Base-by-base conservation (phyloP, 2,329 filamentous ascomycete genomes). In the Aspergillus latus region DNA sequence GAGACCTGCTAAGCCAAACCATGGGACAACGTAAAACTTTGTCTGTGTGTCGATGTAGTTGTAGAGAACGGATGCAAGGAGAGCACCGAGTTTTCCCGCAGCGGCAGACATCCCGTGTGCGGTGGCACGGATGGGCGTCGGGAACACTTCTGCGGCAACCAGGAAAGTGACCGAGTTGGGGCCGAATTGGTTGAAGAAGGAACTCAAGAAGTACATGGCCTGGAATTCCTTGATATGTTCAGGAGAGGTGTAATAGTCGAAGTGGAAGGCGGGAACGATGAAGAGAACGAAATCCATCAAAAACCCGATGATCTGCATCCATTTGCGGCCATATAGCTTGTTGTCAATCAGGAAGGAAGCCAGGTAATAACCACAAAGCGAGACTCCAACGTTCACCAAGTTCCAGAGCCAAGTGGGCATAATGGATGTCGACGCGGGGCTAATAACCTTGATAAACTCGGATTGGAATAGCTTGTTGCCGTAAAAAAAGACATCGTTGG, bases 161-260 rank as follows among this genome's bases (percentile, higher is more conserved):
- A 97, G 84, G 88, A 97, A 97, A 60, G 92, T 96, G 68, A 97
- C 92, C 46, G 86, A 88, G 83, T 97, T 97, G 75, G 93, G 93
- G 10, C 93, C 93, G 69, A 97, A 97, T 74, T 97, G 93, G 83
- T 97, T 97, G 87, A 97, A 97, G 82, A 97, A 97, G 26, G 90
- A 96, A 6, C 91, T 96, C 65, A 97, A 75, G 79, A 96, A 97
- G 83, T 97, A 97, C 91, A 97, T 96, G 71, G 92, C 86, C 80
- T 97, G 92, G 87, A 97, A 97, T n/a, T 82, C 80, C 69, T 90
- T 86, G 72, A 97, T 88, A 66, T 90, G 85, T 5, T 80, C 79
- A 1, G 82, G 78, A 49, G 80, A 80, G 16, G 84, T 91, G 80
- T 92, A 97, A 84, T 94, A 92, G 0, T 89, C 73, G 79, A 87